Conservation (phyloP, 805 yeast species). For the Yarrowia hollandica region DNA sequence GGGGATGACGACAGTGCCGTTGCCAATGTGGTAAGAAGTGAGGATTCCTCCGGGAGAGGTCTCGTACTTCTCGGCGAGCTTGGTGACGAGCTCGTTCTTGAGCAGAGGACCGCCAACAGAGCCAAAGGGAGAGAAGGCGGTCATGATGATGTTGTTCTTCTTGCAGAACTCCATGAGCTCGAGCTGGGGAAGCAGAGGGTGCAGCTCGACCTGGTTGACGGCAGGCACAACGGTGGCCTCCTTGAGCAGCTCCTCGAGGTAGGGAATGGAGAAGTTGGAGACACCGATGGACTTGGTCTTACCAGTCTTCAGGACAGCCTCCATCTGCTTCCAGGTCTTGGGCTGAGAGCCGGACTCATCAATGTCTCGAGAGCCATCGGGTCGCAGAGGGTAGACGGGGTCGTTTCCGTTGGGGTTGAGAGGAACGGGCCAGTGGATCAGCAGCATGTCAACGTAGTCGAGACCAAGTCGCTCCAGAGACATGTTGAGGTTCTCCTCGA, state of each 20-base stretch:
- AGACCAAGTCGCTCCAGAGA: constrained; percentile 54
- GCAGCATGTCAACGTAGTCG: constrained; percentile 56
- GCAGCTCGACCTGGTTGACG: constrained; percentile 73
- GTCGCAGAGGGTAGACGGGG: constrained; percentile 11
- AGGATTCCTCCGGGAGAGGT: constrained; percentile 58
- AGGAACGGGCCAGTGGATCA: constrained; percentile 13
- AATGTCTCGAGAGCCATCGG: constrained; percentile 5
- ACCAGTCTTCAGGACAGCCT: constrained; percentile 49
- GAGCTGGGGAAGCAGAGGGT: constrained; percentile 67
- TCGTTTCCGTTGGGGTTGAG: constrained; percentile 12
- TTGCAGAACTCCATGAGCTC: constrained; percentile 44
- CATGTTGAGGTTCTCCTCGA: constrained; percentile 50
- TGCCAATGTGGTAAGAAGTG: constrained; percentile 61
- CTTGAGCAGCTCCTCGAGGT: constrained; percentile 41
- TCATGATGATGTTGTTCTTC: constrained; percentile 2
- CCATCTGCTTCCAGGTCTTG: constrained; percentile 65
- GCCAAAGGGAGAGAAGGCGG: constrained; percentile 44
- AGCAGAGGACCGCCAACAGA: constrained; percentile 64
- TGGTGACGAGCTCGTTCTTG: constrained; percentile 50
- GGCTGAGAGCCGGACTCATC: constrained; percentile 38
- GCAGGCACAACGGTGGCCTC: constrained; percentile 59
- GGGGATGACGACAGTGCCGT: constrained; percentile 45
- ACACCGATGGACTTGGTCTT: constrained; percentile 70
- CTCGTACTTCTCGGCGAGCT: constrained; percentile 58
- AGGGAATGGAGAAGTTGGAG: constrained; percentile 63